phyloP scores from a whole-genome alignment of 1,284 basidiomycete species.

The Meira nashicola region DNA sequence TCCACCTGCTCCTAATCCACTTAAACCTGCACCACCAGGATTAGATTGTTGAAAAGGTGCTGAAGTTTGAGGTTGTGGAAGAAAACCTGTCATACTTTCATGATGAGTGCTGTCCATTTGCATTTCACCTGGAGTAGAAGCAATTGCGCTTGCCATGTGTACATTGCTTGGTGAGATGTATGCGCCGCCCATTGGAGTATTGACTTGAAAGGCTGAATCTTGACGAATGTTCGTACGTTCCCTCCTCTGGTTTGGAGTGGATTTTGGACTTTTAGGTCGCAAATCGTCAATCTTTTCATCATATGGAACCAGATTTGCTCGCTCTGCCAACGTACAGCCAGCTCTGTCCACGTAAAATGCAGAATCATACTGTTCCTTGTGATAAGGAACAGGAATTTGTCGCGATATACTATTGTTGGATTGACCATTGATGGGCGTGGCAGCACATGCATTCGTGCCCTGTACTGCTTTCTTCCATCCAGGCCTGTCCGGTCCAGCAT shows the following conservation, averaged over 20 bases:
- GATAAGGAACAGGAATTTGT: conserved; percentile 18
- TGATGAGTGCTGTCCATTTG: not conserved
- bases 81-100: not conserved
- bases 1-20: conserved; percentile 45
- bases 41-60: not conserved
- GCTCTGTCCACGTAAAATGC: conserved; percentile 41
- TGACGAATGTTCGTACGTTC: not conserved
- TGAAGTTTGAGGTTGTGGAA: not conserved
- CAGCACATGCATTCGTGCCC: conserved; percentile 9
- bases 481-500: conserved; percentile 38
- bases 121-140: not conserved
- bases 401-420: conserved; percentile 8
- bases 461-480: conserved; percentile 14
- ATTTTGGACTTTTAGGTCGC: conserved; percentile 41
- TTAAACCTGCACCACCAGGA: conserved; percentile 18
- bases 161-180: not conserved
- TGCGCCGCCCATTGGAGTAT: not conserved
- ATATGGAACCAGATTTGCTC: conserved; percentile 41
- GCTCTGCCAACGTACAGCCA: conserved; percentile 32
- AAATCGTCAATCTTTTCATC: conserved; percentile 34
- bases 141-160: not conserved
- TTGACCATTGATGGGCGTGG: not conserved
- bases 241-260: not conserved
- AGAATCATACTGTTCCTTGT: conserved; percentile 29
- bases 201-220: not conserved